These are phyloP conservation scores for Nicotiana tomentosiformis DNA, from an alignment of 257 asterid genomes.

Conservation along the genomic window DNA sequence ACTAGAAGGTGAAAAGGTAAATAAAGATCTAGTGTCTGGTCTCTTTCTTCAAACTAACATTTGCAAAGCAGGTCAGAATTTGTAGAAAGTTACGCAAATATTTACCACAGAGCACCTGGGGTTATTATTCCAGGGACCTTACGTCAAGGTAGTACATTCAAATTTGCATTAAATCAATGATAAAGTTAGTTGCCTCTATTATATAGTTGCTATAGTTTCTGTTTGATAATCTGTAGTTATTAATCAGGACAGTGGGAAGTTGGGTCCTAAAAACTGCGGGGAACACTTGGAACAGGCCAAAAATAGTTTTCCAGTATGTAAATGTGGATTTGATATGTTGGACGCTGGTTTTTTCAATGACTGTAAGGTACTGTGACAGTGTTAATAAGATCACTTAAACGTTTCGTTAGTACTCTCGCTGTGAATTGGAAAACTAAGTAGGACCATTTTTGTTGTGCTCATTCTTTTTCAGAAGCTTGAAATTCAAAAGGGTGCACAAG, in stretches of 20 bases:
- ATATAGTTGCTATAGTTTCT: background rate
- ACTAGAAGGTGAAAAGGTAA: background rate
- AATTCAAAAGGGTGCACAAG: conserved; percentile 65
- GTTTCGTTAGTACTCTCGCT: background rate
- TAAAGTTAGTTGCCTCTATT: background rate
- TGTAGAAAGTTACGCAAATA: conserved; percentile 35
- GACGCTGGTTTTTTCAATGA: conserved; percentile 66
- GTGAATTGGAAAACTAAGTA: background rate
- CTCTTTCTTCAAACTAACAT: conserved; percentile 14
- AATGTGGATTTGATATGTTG: conserved; percentile 41
- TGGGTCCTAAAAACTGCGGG: conserved; percentile 22
- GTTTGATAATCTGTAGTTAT: conserved; percentile 9
- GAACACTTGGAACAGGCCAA: conserved; percentile 34
- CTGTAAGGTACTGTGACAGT: conserved; percentile 39
- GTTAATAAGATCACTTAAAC: background rate
- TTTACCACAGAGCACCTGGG: conserved; percentile 37
- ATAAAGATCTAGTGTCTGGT: background rate
- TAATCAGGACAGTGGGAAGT: conserved; percentile 59
- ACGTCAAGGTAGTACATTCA: conserved; percentile 41
- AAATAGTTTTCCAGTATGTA: conserved; percentile 20
- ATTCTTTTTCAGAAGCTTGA: conserved; percentile 44
- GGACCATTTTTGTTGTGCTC: background rate
- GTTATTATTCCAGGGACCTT: conserved; percentile 33
- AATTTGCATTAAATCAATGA: conserved; percentile 1
- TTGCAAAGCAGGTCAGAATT: conserved; percentile 39